A percentile compares a stretch with the other conserved stretches of the same genome.
Evolutionary conservation across 257 asterid genomes (phyloP).

Genomic region (Catharanthus roseus): DNA sequence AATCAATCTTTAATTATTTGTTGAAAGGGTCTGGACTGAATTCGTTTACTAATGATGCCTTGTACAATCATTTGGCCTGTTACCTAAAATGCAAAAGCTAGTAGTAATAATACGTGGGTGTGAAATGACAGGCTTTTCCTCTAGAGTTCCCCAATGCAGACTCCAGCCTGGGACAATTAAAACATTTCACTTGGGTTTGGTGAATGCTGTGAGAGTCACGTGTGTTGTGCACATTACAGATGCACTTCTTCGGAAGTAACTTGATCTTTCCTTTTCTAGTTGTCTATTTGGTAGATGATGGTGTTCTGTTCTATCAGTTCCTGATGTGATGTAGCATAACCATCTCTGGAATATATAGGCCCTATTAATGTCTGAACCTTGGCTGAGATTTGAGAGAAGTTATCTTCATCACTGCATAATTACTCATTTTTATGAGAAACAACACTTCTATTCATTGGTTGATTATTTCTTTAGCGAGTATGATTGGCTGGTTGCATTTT

Average conservation of each 20-base stretch:
- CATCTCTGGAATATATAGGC: not conserved
- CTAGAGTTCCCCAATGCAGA: not conserved
- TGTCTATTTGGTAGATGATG: not conserved
- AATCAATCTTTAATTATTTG: not conserved
- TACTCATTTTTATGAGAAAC: not conserved
- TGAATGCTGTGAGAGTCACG: not conserved
- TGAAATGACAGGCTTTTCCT: not conserved
- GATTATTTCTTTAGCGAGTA: not conserved
- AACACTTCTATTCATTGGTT: not conserved
- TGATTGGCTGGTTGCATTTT: not conserved
- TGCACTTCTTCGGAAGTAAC: too few relatives aligned
- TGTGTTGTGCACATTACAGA: not conserved
- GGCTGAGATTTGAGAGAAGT: not conserved
- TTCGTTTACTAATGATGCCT: not conserved
- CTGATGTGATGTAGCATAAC: not conserved
- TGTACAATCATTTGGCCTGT: not conserved
- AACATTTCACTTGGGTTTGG: not conserved
- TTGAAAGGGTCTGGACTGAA: not conserved
- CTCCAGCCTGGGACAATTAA: not conserved
- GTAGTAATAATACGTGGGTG: not conserved
- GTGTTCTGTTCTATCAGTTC: not conserved
- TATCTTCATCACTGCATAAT: not conserved
- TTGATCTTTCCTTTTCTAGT: not conserved
- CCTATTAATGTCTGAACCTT: not conserved
- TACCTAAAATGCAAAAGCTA: not conserved